phyloP scores from a whole-genome alignment of 768 basidiomycete genomes.

The Leccinum sublutescens region DNA sequence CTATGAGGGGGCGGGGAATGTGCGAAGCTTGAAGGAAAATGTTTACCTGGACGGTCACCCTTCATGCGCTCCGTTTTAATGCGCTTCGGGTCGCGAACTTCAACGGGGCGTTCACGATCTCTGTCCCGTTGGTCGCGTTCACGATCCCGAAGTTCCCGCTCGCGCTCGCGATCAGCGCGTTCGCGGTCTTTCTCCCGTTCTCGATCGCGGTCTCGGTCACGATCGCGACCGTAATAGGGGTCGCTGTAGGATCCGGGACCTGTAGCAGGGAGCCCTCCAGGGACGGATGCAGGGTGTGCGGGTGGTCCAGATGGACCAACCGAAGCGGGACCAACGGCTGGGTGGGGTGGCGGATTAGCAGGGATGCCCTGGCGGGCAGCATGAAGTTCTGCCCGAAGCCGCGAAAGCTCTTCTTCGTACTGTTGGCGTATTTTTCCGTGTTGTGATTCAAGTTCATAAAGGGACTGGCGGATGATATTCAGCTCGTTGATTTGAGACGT shows the following conservation, averaged over 20 bases:
- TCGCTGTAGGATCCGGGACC: conserved; percentile 36
- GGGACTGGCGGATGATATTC: conserved; percentile 81
- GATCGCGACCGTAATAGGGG: conserved; percentile 39
- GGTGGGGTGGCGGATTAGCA: conserved; percentile 36
- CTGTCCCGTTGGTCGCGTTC: conserved; percentile 41
- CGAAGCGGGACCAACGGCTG: conserved; percentile 33
- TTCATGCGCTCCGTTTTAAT: conserved; percentile 54
- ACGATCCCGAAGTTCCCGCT: conserved; percentile 37
- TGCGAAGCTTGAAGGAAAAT: conserved; percentile 20
- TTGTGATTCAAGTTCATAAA: conserved; percentile 89
- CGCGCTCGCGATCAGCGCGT: conserved; percentile 37
- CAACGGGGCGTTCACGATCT: conserved; percentile 47
- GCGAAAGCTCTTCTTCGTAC: conserved; percentile 81
- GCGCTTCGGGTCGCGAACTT: conserved; percentile 57
- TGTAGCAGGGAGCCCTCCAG: conserved; percentile 28
- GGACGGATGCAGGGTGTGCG: conserved; percentile 30
- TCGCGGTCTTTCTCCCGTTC: conserved; percentile 43
- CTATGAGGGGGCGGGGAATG: conserved; percentile 36
- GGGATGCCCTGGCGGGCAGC: conserved; percentile 43
- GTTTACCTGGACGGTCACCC: conserved; percentile 43
- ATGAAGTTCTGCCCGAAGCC: conserved; percentile 69
- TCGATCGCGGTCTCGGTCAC: conserved; percentile 40
- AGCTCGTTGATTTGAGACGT: conserved; percentile 85
- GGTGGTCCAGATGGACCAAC: conserved; percentile 35
- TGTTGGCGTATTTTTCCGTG: conserved; percentile 83